Evolutionary conservation across 805 yeast species (phyloP).

Genomic region (Lachancea sp.): DNA sequence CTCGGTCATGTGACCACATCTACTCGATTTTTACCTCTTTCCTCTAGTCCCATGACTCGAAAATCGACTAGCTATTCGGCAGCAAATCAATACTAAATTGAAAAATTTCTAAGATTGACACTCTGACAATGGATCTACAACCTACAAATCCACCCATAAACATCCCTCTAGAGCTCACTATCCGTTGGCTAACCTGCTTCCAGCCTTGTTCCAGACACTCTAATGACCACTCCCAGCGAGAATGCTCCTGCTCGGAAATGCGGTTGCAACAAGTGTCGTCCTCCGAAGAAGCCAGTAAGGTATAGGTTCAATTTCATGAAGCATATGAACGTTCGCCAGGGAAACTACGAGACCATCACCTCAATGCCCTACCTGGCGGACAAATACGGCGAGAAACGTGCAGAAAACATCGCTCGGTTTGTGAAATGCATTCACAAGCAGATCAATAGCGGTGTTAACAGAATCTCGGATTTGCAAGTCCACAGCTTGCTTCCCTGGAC

Average conservation of each 20-base stretch:
- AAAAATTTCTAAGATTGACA: not conserved
- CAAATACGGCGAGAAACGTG: constrained; percentile 29
- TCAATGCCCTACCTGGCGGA: constrained; percentile 28
- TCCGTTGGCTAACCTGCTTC: not conserved
- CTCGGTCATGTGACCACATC: not conserved
- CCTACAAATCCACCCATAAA: not conserved
- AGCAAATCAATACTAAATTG: not conserved
- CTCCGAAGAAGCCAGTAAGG: constrained; percentile 6
- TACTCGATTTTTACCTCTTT: too few species aligned
- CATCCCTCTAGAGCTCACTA: too few species aligned
- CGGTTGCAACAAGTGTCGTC: constrained; percentile 3
- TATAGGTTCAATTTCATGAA: constrained; percentile 21
- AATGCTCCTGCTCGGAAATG: not conserved
- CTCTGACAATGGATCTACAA: not conserved
- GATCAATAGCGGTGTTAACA: constrained; percentile 26
- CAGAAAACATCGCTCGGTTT: constrained; percentile 26
- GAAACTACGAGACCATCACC: constrained; percentile 27
- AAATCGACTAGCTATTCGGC: not conserved
- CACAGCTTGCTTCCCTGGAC: constrained; percentile 25
- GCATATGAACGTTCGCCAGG: constrained; percentile 22
- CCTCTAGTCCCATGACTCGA: not conserved
- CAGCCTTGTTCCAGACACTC: not conserved
- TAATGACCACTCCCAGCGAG: not conserved
- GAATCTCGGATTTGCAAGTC: constrained; percentile 20
- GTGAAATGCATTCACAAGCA: constrained; percentile 29